phyloP scores from a whole-genome alignment of 2,329 filamentous ascomycete species.

The Colletotrichum sansevieriae region DNA sequence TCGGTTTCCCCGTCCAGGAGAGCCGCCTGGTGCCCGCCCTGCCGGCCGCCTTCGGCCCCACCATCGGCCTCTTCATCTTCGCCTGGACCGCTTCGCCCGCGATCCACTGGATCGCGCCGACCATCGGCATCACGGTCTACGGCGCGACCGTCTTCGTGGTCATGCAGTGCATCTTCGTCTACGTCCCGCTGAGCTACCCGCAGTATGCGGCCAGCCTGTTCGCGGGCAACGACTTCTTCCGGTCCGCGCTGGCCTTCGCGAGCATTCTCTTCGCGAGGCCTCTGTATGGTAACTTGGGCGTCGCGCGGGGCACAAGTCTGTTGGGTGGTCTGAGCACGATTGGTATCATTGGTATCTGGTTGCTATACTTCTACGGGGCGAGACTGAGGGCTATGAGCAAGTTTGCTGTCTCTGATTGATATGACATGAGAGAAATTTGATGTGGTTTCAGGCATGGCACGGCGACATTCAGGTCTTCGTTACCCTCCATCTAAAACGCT shows the following conservation, averaged over 20 bases:
- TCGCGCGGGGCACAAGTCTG: constrained; percentile 68
- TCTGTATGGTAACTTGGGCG: constrained; percentile 70
- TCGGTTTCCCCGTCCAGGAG: constrained; percentile 66
- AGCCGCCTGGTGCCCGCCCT: constrained; percentile 68
- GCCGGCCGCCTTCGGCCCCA: constrained; percentile 63
- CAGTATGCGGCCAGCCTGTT: constrained; percentile 70
- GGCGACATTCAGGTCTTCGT: no score
- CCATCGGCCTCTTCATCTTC: constrained; percentile 72
- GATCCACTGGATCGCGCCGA: constrained; percentile 68
- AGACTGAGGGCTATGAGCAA: constrained; percentile 67
- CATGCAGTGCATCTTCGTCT: constrained; percentile 72
- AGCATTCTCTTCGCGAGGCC: constrained; percentile 72
- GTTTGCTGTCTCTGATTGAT: constrained; percentile 60
- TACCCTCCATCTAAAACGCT: no score
- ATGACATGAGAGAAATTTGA: no score
- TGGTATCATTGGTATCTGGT: constrained; percentile 70
- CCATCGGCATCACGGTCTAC: constrained; percentile 70
- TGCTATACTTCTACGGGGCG: constrained; percentile 69
- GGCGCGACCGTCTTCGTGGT: constrained; percentile 65
- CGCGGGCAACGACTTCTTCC: constrained; percentile 71
- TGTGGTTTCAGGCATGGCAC: no score
- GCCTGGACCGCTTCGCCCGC: constrained; percentile 67
- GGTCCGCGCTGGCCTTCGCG: constrained; percentile 69
- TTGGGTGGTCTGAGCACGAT: constrained; percentile 68
- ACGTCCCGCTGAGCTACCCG: constrained; percentile 68